Evolutionary conservation across 2,329 filamentous ascomycete species (phyloP).

Genomic region (Ophiostoma sp.): DNA sequence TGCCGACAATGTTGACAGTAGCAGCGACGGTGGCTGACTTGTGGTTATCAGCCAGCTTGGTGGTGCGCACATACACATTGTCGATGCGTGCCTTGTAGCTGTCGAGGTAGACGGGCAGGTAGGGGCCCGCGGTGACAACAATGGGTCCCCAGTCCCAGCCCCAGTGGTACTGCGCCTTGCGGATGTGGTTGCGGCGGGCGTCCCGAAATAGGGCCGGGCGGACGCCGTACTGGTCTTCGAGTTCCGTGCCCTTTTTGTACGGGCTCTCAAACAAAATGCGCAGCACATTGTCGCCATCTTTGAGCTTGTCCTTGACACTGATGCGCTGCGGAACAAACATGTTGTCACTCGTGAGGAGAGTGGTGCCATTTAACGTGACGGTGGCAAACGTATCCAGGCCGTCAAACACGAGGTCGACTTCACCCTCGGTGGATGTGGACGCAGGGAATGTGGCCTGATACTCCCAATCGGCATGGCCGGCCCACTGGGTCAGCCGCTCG

Average conservation of each 20-base stretch:
- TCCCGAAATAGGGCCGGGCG: slow-evolving; percentile 64
- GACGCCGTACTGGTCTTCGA: slow-evolving; percentile 59
- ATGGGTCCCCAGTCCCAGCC: no score
- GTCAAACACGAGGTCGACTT: slow-evolving; percentile 61
- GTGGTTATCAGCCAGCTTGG: slow-evolving; percentile 39
- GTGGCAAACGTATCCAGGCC: slow-evolving; percentile 79
- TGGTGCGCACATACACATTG: slow-evolving; percentile 51
- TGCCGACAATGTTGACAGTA: slow-evolving; percentile 37
- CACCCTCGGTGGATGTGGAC: slow-evolving; percentile 38
- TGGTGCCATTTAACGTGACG: slow-evolving; percentile 67
- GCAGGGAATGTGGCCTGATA: slow-evolving; percentile 65
- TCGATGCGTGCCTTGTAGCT: slow-evolving; percentile 64
- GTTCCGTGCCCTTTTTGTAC: slow-evolving; percentile 60
- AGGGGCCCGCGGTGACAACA: slow-evolving; percentile 67
- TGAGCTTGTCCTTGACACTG: slow-evolving; percentile 56
- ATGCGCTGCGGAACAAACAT: slow-evolving; percentile 77
- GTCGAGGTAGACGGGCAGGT: slow-evolving; percentile 72
- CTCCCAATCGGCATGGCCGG: slow-evolving; percentile 69
- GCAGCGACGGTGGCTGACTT: not conserved
- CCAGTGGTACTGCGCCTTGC: slow-evolving; percentile 72
- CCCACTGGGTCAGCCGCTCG: slow-evolving; percentile 72
- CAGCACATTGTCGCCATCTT: slow-evolving; percentile 54
- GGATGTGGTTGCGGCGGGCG: slow-evolving; percentile 57
- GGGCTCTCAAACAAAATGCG: slow-evolving; percentile 66
- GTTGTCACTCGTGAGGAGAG: slow-evolving; percentile 69